These are phyloP conservation scores for Zangia roseola DNA, from an alignment of 768 basidiomycete species.

Conservation along the genomic window DNA sequence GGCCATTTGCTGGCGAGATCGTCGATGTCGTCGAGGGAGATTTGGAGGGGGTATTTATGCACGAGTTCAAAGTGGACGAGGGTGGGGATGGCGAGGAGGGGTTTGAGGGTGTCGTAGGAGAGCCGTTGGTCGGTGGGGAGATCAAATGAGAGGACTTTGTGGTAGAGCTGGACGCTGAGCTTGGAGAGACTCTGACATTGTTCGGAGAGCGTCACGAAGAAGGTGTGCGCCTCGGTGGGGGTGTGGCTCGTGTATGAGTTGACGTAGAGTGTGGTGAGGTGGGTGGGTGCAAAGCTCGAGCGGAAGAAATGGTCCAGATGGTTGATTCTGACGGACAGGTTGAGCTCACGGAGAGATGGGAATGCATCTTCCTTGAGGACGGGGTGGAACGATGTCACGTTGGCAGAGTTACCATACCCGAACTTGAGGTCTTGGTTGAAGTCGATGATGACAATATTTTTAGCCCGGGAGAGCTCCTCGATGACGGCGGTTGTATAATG, in stretches of 20 bases:
- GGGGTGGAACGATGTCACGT: slow-evolving; percentile 46
- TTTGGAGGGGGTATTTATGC: slow-evolving; percentile 29
- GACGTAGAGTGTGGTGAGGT: slow-evolving; percentile 51
- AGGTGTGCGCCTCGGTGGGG: slow-evolving; percentile 39
- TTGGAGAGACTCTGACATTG: slow-evolving; percentile 47
- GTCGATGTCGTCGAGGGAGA: slow-evolving; percentile 45
- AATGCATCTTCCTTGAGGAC: slow-evolving; percentile 48
- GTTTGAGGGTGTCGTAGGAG: slow-evolving; percentile 36
- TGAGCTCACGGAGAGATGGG: slow-evolving; percentile 52
- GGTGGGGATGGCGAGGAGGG: slow-evolving; percentile 33
- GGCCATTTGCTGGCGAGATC: slow-evolving; percentile 47
- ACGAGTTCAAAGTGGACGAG: slow-evolving; percentile 34
- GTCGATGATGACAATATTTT: slow-evolving; percentile 46
- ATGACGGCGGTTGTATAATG: slow-evolving; percentile 46
- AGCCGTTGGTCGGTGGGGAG: slow-evolving; percentile 28
- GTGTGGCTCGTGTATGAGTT: slow-evolving; percentile 47
- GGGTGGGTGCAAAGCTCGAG: slow-evolving; percentile 43
- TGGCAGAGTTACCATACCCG: slow-evolving; percentile 44
- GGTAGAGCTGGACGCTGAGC: slow-evolving; percentile 39
- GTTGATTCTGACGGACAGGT: slow-evolving; percentile 43
- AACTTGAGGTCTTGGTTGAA: slow-evolving; percentile 51
- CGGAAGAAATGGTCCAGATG: slow-evolving; percentile 47
- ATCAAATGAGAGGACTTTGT: slow-evolving; percentile 13
- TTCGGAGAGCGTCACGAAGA: slow-evolving; percentile 46
- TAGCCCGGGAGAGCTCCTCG: slow-evolving; percentile 45